Conservation (phyloP, 169 alveolate species). For the Cryptosporidium canis region DNA sequence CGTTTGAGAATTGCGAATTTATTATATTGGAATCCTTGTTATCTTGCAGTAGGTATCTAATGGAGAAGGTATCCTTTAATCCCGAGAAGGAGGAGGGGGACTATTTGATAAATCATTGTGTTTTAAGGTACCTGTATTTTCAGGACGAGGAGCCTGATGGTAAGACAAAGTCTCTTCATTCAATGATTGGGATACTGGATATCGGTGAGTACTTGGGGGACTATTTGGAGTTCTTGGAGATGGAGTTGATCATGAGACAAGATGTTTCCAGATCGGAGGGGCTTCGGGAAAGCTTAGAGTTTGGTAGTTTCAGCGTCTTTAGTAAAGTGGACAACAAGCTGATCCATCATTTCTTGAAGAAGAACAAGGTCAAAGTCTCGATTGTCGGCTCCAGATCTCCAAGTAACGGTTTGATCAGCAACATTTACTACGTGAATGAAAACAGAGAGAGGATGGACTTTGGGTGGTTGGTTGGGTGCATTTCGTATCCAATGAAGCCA, state of each 20-base stretch:
- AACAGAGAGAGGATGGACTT: not conserved
- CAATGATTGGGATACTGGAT: conserved; percentile 1
- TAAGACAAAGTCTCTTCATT: not conserved
- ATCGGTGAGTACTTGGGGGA: conserved; percentile 27
- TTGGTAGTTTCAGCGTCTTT: conserved; percentile 10
- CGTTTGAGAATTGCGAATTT: conserved; percentile 4
- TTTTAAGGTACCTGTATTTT: not conserved
- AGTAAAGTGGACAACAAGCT: conserved; percentile 7
- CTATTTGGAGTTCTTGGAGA: not conserved
- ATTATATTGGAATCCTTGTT: conserved; percentile 13
- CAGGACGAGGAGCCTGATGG: not conserved
- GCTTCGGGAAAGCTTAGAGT: not conserved
- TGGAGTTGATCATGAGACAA: conserved; percentile 19
- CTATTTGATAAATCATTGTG: conserved; percentile 5
- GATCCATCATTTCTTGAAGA: conserved; percentile 26
- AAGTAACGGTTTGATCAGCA: not conserved
- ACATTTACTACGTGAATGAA: conserved; percentile 6
- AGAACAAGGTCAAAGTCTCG: not conserved
- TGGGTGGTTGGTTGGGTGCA: conserved; percentile 8
- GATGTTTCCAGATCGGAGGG: not conserved
- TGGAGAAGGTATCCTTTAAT: conserved; percentile 9
- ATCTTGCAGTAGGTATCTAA: conserved; percentile 2
- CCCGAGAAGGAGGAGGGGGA: not conserved
- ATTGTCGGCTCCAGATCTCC: not conserved
- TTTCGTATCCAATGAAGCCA: conserved; percentile 29